Percentiles rank a stretch among this genome's conserved stretches.
Conservation (phyloP, 208 protist genomes). For the Crithidia fasciculata region DNA sequence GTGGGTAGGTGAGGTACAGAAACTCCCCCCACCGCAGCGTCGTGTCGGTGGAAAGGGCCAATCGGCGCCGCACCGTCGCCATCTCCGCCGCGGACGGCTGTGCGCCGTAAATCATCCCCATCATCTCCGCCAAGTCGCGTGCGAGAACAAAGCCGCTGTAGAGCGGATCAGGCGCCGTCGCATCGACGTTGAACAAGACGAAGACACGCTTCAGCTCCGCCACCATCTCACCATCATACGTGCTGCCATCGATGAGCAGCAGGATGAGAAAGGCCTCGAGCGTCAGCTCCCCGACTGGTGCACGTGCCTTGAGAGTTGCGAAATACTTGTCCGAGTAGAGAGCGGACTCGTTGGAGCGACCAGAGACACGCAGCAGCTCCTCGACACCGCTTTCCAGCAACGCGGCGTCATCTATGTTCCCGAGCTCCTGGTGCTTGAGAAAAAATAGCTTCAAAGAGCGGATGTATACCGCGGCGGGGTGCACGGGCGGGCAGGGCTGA, state of each 20-base stretch:
- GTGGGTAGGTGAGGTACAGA: conserved; percentile 65
- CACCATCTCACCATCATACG: conserved; percentile 52
- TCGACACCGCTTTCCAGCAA: conserved; percentile 31
- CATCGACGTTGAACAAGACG: conserved; percentile 67
- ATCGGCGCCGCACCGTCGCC: conserved; percentile 26
- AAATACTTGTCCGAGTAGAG: conserved; percentile 29
- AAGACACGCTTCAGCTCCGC: conserved; percentile 53
- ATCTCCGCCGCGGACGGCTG: conserved; percentile 36
- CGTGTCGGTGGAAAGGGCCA: conserved; percentile 58
- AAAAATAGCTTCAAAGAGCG: conserved; percentile 76
- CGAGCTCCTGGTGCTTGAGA: conserved; percentile 13
- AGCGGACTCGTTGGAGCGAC: conserved; percentile 13
- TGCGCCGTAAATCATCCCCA: conserved; percentile 43
- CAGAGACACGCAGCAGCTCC: conserved; percentile 47
- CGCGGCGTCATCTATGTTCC: conserved; percentile 3
- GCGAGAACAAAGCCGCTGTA: conserved; percentile 54
- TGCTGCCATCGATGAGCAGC: conserved; percentile 54
- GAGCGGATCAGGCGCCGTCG: conserved; percentile 20
- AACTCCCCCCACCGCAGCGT: conserved; percentile 85
- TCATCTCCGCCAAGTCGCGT: conserved; percentile 48
- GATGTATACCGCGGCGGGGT: conserved; percentile 68
- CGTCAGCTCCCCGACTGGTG: conserved; percentile 40
- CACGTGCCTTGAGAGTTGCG: conserved; percentile 48
- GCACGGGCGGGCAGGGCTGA: conserved; percentile 42
- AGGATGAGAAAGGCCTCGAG: conserved; percentile 73